phyloP scores from a whole-genome alignment of 1,284 basidiomycete genomes.

The Ganoderma sinense region DNA sequence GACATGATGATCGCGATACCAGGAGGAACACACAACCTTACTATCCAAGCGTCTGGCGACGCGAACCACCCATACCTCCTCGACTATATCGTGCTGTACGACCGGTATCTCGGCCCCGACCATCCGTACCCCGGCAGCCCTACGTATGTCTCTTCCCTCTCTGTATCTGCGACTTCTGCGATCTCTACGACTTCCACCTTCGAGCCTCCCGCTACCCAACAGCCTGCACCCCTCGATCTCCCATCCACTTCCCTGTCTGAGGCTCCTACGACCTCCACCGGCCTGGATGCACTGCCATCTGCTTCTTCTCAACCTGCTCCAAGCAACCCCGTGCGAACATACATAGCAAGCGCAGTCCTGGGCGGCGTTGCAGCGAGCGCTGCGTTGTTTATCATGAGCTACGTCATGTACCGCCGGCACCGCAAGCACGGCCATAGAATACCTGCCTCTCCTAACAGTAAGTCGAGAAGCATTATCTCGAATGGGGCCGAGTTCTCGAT shows the following conservation, averaged over 20 bases:
- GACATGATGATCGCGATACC: not conserved
- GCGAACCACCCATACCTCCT: not conserved
- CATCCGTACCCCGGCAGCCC: not conserved
- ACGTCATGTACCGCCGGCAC: not conserved
- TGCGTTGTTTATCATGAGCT: not conserved
- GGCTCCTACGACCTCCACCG: not conserved
- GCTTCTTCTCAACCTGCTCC: not conserved
- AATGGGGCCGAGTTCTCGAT: not conserved
- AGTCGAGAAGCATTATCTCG: not conserved
- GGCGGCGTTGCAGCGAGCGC: not conserved
- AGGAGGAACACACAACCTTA: not conserved
- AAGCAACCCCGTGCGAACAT: not conserved
- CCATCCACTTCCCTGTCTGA: not conserved
- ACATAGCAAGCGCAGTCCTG: not conserved
- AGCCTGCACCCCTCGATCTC: not conserved
- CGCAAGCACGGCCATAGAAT: not conserved
- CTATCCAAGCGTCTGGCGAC: not conserved
- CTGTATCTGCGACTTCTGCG: not conserved
- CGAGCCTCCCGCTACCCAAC: not conserved
- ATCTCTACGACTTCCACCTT: not conserved
- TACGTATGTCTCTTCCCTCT: not conserved
- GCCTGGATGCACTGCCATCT: not conserved
- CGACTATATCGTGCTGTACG: conserved; percentile 1
- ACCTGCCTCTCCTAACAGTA: not conserved
- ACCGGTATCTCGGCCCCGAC: not conserved